Evolutionary conservation across 345 rosid genomes (phyloP).

Genomic region (Odontarrhena argentea): DNA sequence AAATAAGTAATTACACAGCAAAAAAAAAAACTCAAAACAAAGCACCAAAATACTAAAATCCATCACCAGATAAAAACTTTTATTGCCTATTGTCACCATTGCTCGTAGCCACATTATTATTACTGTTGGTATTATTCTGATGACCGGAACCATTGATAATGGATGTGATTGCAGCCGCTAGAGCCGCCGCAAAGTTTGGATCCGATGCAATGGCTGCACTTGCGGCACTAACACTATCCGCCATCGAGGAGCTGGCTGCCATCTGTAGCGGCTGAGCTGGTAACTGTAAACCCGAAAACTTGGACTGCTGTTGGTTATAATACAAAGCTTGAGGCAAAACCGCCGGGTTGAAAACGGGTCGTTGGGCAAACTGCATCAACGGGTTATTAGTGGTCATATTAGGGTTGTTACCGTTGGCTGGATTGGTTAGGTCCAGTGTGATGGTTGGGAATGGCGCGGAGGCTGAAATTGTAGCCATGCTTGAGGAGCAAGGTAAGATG

Average conservation of each 20-base stretch:
- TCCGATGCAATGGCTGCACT: slow-evolving; percentile 84
- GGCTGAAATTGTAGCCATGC: slow-evolving; percentile 96
- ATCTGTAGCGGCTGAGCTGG: slow-evolving; percentile 46
- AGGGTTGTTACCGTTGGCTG: slow-evolving; percentile 45
- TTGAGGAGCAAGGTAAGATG: slow-evolving; percentile 84
- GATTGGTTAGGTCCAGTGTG: slow-evolving; percentile 79
- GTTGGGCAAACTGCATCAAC: slow-evolving; percentile 41
- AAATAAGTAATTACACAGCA: slow-evolving; percentile 34
- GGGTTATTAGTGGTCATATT: slow-evolving; percentile 42
- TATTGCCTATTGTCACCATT: slow-evolving; percentile 41
- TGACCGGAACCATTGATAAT: slow-evolving; percentile 59
- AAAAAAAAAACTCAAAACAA: slow-evolving; percentile 18
- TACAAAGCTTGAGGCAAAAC: slow-evolving; percentile 60
- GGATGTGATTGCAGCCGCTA: slow-evolving; percentile 93
- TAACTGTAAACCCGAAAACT: slow-evolving; percentile 79
- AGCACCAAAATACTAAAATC: slow-evolving; percentile 5
- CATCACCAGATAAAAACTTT: slow-evolving; percentile 18
- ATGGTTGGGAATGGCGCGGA: slow-evolving; percentile 98
- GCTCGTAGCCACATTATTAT: slow-evolving; percentile 38
- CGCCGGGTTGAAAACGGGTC: slow-evolving; percentile 39
- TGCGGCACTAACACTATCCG: slow-evolving; percentile 60
- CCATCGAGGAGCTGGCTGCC: slow-evolving; percentile 42
- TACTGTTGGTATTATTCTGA: slow-evolving; percentile 33
- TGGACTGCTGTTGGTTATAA: slow-evolving; percentile 68
- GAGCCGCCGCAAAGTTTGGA: slow-evolving; percentile 92